These are phyloP conservation scores for Cyclotella kingstonii DNA, from an alignment of 108 stramenopile species.

Conservation along the genomic window DNA sequence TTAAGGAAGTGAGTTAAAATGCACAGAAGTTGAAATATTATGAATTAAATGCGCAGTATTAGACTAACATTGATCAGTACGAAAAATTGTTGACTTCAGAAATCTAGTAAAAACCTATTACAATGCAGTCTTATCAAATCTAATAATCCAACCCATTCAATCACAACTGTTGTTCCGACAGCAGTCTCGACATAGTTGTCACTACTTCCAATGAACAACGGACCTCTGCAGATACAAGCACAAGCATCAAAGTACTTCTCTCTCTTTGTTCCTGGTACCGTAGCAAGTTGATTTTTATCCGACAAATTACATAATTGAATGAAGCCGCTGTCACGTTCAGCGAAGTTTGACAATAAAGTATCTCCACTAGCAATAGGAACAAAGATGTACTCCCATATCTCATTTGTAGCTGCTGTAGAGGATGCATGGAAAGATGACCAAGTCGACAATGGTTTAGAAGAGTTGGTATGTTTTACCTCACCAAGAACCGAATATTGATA, in stretches of 20 bases:
- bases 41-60: no score
- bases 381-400: conserved; percentile 38
- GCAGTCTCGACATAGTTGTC: not conserved
- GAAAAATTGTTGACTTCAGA: no score
- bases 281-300: no score
- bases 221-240: conserved; percentile 32
- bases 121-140: not conserved
- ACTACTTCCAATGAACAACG: not conserved
- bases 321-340: no score
- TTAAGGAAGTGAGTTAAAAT: no score
- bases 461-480: not conserved
- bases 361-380: conserved; percentile 10
- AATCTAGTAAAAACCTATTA: no score
- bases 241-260: conserved; percentile 10
- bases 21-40: no score
- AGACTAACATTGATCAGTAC: no score
- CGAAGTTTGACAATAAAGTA: no score
- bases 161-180: not conserved
- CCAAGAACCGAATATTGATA: conserved; percentile 29
- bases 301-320: no score
- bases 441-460: not conserved
- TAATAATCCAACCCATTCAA: not conserved
- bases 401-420: not conserved
- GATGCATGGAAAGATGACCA: not conserved
- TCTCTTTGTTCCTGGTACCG: not conserved